A percentile compares a stretch with the other conserved stretches of the same genome.
Conservation (phyloP, 208 protist species). For the Trypanosoma platydactyli region DNA sequence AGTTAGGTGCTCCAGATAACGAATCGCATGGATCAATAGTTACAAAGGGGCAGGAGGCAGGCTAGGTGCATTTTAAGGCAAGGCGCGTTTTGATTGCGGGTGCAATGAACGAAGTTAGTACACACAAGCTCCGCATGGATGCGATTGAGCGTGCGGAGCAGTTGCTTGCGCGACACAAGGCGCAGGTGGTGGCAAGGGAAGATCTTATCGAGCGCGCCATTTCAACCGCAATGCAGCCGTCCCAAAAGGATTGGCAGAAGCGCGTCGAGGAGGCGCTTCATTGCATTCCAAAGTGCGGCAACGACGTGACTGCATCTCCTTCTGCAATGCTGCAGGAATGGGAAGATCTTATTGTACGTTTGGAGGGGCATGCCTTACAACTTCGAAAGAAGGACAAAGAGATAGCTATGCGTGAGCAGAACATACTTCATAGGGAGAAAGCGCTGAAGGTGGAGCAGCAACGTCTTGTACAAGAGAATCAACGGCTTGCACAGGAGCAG, state of each 20-base stretch:
- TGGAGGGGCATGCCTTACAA: conserved; percentile 9
- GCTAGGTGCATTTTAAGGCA: not conserved
- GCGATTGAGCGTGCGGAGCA: conserved; percentile 18
- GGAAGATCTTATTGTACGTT: conserved; percentile 11
- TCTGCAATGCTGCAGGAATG: conserved; percentile 7
- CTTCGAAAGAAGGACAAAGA: conserved; percentile 11
- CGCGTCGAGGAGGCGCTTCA: not conserved
- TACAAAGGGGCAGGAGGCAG: too few relatives aligned
- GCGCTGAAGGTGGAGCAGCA: not conserved
- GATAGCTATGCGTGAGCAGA: conserved; percentile 9
- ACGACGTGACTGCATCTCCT: not conserved
- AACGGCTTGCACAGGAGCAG: not conserved
- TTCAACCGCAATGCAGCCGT: not conserved
- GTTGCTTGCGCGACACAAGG: conserved; percentile 3
- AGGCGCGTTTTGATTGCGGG: not conserved
- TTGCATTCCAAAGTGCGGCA: not conserved
- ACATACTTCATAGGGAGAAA: not conserved
- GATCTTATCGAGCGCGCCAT: not conserved
- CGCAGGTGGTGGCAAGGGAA: conserved; percentile 6
- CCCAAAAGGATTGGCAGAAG: conserved; percentile 4
- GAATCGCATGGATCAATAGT: too few relatives aligned
- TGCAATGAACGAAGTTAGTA: not conserved
- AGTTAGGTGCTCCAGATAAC: too few relatives aligned
- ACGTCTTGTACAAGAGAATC: not conserved
- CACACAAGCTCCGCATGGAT: conserved; percentile 2